Percentiles rank a stretch among this genome's conserved stretches.
phyloP scores from a whole-genome alignment of 225 moss, liverwort and hornwort genomes.

The Climacium dendroides region DNA sequence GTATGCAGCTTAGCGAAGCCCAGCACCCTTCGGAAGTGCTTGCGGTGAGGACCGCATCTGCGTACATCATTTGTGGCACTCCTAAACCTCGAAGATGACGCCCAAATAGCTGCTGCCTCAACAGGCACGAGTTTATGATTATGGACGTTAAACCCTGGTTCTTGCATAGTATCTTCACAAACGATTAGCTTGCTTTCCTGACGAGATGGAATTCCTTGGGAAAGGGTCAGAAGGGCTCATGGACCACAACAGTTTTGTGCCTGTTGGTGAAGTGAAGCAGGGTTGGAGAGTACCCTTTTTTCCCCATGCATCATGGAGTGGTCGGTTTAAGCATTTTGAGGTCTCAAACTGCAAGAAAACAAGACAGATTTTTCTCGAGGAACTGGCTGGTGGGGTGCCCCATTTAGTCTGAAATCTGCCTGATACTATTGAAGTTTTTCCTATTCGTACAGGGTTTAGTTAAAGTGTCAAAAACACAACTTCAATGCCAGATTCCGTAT shows the following conservation, averaged over 20 bases:
- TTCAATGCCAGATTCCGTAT: not conserved
- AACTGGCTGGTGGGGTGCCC: not conserved
- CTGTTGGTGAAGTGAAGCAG: not conserved
- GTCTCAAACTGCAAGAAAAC: not conserved
- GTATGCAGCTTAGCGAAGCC: constrained; percentile 1
- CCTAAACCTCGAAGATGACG: not conserved
- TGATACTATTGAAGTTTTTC: not conserved
- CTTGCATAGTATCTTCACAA: not conserved
- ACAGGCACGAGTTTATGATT: constrained; percentile 4
- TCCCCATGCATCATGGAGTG: not conserved
- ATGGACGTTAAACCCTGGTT: not conserved
- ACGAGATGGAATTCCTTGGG: not conserved
- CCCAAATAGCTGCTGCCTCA: not conserved
- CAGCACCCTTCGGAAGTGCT: constrained; percentile 9
- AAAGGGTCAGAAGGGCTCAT: not conserved
- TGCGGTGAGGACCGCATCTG: constrained; percentile 13
- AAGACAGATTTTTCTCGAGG: not conserved
- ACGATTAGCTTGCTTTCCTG: not conserved
- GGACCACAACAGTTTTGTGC: constrained; percentile 5
- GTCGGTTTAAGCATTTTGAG: not conserved
- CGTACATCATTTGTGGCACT: not conserved
- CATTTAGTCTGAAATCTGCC: not conserved
- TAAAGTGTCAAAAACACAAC: not conserved
- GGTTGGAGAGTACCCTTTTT: not conserved
- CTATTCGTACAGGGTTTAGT: not conserved